phyloP scores from a whole-genome alignment of 2,329 filamentous ascomycete genomes.

The Fusarium heterosporum region DNA sequence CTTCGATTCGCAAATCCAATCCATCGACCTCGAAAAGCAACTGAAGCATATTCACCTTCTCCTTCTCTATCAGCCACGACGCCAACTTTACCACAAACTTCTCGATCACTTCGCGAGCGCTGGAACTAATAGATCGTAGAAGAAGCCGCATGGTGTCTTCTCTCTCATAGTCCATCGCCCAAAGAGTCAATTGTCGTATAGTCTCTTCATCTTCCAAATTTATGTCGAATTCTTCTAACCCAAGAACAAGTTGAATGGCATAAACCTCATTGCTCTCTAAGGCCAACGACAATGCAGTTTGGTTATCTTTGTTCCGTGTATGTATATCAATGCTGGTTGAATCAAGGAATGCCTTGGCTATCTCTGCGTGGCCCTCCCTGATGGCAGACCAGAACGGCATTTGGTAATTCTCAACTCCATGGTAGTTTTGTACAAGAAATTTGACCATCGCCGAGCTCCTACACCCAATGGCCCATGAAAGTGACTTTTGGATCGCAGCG shows the following conservation, averaged over 20 bases:
- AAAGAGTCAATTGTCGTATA: background rate
- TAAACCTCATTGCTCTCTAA: too few relatives aligned
- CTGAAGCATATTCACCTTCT: background rate
- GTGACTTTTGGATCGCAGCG: too few relatives aligned
- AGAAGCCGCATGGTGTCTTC: background rate
- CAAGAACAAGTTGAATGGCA: background rate
- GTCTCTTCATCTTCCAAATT: background rate
- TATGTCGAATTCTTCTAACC: background rate
- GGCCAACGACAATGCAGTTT: background rate
- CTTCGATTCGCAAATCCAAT: background rate
- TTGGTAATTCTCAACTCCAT: rapidly evolving
- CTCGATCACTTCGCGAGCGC: background rate
- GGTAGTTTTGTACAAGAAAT: background rate
- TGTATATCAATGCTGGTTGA: rapidly evolving
- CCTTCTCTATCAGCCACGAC: background rate
- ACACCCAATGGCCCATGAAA: rapidly evolving
- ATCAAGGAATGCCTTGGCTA: rapidly evolving
- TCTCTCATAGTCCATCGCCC: background rate
- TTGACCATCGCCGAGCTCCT: rapidly evolving
- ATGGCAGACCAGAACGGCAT: background rate
- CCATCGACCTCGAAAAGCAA: background rate
- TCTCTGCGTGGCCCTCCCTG: rapidly evolving
- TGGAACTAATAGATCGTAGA: background rate
- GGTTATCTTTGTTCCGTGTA: rapidly evolving
- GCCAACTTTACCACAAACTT: background rate